Evolutionary conservation across 164 flowering plant genomes (phyloP), one percentile per base, ranked within the genome.

Genomic region (Malania oleifera): DNA sequence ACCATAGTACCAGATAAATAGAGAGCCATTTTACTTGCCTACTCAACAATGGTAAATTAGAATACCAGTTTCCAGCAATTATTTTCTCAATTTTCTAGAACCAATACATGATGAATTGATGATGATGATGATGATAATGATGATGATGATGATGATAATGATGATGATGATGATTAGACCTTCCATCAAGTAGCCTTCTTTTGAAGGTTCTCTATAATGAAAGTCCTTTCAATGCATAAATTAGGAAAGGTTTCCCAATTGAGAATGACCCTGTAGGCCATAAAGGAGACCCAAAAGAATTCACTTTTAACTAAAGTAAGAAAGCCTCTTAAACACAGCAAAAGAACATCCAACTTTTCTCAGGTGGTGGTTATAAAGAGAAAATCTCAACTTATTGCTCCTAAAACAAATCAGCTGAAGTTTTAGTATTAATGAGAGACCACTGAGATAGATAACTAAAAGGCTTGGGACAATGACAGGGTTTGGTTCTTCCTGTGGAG

Each of bases 201-300:
- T 15, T 29, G 37, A 65, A 59, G 67, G 68, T 40, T 62, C 60
- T 62, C 46, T 15, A 37, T 22, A 43, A 57, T 29, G 64, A 59
- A 61, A 40, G 57, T 59, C 60, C 57, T 69, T 70, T 67, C 40
- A n/a, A n/a, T n/a, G n/a, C n/a, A n/a, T 34, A 27, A 61, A 67
- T 27, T 60, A 64, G 70, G 67, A 69, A 73, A 64, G 56, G 35
- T 65, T 53, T 56, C 79, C 79, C 65, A 61, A 73, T 65, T 75
- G 67, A 72, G 70, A 59, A 69, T 63, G 71, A 59, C 59, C 31
- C 54, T 83, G 93, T 75, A 79, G 75, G 76, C 87, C 89, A 86
- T 67, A 49, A 70, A 66, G 78, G 75, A 72, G 77, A 80, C 85
- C 84, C 50, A 67, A 77, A 73, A 70, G 70, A 54, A 56, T 41